Percentiles rank a stretch among this genome's conserved stretches.
Conservation (phyloP, 495 filamentous ascomycete species). For the Trichoderma virens region DNA sequence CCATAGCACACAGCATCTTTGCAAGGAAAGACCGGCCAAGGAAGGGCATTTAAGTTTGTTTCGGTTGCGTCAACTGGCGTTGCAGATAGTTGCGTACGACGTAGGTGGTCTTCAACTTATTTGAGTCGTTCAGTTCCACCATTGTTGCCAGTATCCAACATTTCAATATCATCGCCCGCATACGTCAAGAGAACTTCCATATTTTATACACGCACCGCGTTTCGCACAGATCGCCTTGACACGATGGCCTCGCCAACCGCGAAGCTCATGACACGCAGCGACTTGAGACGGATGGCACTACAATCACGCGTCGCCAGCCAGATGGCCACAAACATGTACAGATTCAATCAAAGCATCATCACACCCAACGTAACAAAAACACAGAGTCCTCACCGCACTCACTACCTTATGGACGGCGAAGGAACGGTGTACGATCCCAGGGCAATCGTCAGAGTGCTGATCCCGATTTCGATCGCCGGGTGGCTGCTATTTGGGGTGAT, state of each 20-base stretch:
- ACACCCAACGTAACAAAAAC: too few relatives aligned
- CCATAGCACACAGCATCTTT: too few relatives aligned
- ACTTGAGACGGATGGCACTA: background rate
- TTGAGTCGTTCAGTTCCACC: too few relatives aligned
- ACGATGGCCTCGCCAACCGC: background rate
- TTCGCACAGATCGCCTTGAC: too few relatives aligned
- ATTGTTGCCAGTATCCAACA: background rate
- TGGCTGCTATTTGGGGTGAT: background rate
- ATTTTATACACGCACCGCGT: too few relatives aligned
- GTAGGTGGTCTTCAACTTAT: too few relatives aligned
- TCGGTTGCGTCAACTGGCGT: too few relatives aligned
- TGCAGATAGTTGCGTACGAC: too few relatives aligned
- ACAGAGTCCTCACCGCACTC: too few relatives aligned
- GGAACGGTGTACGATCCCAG: background rate
- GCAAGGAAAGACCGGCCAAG: too few relatives aligned
- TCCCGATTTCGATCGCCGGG: background rate
- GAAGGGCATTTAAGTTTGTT: too few relatives aligned
- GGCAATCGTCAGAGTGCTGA: background rate
- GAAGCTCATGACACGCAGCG: background rate
- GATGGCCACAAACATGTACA: background rate
- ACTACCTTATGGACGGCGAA: background rate
- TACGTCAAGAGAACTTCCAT: background rate
- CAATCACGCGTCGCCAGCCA: background rate
- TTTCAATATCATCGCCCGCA: background rate
- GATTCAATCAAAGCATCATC: background rate